A percentile compares a stretch with the other conserved stretches of the same genome.
These are phyloP conservation scores for Psilocybe tampanensis DNA, from an alignment of 768 basidiomycete species.

Conservation along the genomic window DNA sequence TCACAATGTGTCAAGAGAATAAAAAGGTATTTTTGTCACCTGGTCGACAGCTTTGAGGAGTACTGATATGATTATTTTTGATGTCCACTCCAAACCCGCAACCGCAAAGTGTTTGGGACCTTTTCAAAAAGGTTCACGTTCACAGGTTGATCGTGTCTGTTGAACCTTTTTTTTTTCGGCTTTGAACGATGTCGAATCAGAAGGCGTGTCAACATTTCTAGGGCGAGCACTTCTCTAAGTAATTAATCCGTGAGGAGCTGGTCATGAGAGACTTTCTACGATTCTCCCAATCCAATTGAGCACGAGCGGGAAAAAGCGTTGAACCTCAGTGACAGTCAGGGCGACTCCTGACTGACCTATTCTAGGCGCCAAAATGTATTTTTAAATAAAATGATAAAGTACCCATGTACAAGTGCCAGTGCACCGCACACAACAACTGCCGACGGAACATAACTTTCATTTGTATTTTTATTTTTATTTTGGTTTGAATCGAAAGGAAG, in stretches of 20 bases:
- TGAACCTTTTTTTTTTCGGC: neutral
- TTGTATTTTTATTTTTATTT: no score
- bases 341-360: neutral
- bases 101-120: neutral
- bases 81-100: conserved; percentile 13
- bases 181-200: neutral
- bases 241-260: neutral
- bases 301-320: no score
- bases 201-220: neutral
- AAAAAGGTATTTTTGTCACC: neutral
- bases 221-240: neutral
- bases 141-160: no score
- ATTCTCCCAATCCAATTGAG: neutral
- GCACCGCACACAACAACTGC: no score
- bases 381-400: neutral
- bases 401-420: no score
- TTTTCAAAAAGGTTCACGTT: no score
- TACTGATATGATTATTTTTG: conserved; percentile 4
- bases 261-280: neutral
- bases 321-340: neutral
- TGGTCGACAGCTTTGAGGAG: no score
- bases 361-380: neutral
- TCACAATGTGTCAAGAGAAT: conserved; percentile 6
- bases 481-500: no score
- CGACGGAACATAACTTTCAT: no score